Evolutionary conservation across 768 basidiomycete species (phyloP).

Genomic region (Hemileccinum rubropunctum): DNA sequence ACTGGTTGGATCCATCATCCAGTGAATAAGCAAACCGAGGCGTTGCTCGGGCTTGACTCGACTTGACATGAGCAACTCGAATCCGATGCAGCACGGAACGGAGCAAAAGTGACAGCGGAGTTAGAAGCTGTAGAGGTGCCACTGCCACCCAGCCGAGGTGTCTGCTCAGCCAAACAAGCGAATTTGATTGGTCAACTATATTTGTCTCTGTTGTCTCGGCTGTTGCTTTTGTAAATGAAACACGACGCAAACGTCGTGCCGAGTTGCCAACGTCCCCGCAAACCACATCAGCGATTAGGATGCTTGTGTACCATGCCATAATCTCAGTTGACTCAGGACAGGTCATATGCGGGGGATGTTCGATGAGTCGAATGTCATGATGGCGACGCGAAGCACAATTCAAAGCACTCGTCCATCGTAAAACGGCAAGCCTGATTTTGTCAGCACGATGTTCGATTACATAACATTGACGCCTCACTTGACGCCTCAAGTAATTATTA

Average conservation of each 20-base stretch:
- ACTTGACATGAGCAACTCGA: too few relatives aligned
- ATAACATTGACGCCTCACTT: conserved; percentile 9
- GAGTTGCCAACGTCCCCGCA: background rate
- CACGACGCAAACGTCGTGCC: background rate
- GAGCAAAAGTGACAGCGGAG: conserved; percentile 1
- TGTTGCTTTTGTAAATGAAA: background rate
- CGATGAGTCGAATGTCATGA: too few relatives aligned
- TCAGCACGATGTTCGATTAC: conserved; percentile 10
- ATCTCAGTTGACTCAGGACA: background rate
- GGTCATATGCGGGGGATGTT: background rate
- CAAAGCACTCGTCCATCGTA: background rate
- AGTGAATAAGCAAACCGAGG: too few relatives aligned
- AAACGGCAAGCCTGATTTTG: background rate
- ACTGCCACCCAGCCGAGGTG: background rate
- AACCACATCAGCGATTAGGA: background rate
- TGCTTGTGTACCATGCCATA: too few relatives aligned
- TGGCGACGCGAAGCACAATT: background rate
- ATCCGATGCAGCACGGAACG: too few relatives aligned
- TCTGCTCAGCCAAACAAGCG: too few relatives aligned
- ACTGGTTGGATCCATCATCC: too few relatives aligned
- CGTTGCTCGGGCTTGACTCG: too few relatives aligned
- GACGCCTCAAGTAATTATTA: background rate
- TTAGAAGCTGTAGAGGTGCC: background rate
- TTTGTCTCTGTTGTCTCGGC: conserved; percentile 4
- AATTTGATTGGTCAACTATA: background rate